Evolutionary conservation across 2,329 filamentous ascomycete species (phyloP), one percentile per base, ranked within the genome.

Genomic region (Sporothrix sp.): DNA sequence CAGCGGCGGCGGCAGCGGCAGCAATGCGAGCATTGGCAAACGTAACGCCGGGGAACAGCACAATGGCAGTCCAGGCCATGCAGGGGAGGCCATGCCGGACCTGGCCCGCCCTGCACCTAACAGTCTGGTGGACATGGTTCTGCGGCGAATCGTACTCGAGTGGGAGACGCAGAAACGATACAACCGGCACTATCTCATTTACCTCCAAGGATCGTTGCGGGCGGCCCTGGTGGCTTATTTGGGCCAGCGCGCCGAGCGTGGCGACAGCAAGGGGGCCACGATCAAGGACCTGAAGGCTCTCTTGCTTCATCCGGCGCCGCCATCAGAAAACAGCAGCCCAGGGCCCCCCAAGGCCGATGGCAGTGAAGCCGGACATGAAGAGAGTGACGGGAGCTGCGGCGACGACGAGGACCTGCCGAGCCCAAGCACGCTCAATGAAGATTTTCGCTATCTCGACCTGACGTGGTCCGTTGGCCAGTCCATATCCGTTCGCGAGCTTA

Each of bases 121-220:
- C 5, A 79, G 75, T 58, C 60, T 83, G 47, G 68, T 78, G 50
- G 76, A 76, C 56, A 62, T 73, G 23, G 64, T 71, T 20, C 62
- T 83, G 48, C 68, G 71, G 52, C 65, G 62, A 43, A 69, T 82
- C 56, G 76, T 71, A 4, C 56, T 62, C 2, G 71, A 79, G 54
- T 83, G 79, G 79, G 67, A 70, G 14, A 67, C 73, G 48, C 75
- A 81, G 56, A 66, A 69, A 20, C 66, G 71, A 33, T 81, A 78
- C 63, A 74, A 81, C 59, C 71, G 68, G 52, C 73, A 80, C 55
- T 73, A 80, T 59, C 63, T 83, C 40, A 75, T 74, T 52, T 71
- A 71, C 37, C 59, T 83, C 35, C 78, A 78, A 5, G 74, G 69
- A 35, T 70, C 73, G 51, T 57, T 81, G 33, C 72, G 78, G 52